Evolutionary conservation across 2,329 filamentous ascomycete genomes (phyloP).

Genomic region (Fusarium nematophilum): DNA sequence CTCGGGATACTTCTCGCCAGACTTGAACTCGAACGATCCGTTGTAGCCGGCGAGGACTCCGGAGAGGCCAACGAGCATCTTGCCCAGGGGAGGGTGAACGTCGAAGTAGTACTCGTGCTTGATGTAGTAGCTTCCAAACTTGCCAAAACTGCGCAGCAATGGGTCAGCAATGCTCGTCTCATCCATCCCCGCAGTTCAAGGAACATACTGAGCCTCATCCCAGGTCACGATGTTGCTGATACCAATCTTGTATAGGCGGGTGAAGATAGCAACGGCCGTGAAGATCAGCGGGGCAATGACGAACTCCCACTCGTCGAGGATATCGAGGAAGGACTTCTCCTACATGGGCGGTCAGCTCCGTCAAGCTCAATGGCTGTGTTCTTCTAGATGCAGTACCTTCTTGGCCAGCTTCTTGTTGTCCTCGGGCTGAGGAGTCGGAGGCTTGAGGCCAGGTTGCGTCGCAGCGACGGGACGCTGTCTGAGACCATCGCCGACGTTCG

Average conservation of each 20-base stretch:
- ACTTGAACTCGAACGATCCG: conserved; percentile 99
- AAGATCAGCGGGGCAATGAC: conserved; percentile 71
- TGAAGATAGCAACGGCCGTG: conserved; percentile 72
- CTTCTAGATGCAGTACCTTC: conserved; percentile 58
- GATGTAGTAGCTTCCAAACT: conserved; percentile 98
- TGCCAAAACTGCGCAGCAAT: conserved; percentile 76
- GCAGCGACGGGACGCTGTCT: conserved; percentile 63
- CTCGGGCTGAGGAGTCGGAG: conserved; percentile 58
- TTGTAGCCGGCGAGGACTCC: conserved; percentile 98
- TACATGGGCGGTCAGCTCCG: conserved; percentile 45
- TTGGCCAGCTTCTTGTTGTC: conserved; percentile 70
- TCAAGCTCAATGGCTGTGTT: background rate
- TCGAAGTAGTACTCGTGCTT: conserved; percentile 98
- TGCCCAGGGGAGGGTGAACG: conserved; percentile 93
- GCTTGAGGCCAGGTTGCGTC: conserved; percentile 50
- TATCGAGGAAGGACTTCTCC: conserved; percentile 68
- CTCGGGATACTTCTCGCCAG: conserved; percentile 91
- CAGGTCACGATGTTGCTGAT: conserved; percentile 74
- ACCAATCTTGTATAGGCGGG: conserved; percentile 76
- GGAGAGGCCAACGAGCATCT: conserved; percentile 97
- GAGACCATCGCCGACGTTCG: conserved; percentile 67
- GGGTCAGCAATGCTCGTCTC: conserved; percentile 17
- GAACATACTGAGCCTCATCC: conserved; percentile 73
- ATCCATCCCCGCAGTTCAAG: conserved; percentile 1
- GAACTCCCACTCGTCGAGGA: conserved; percentile 73